Evolutionary conservation across 306 rosid genomes (phyloP).

Genomic region (Vachellia pachyceras): DNA sequence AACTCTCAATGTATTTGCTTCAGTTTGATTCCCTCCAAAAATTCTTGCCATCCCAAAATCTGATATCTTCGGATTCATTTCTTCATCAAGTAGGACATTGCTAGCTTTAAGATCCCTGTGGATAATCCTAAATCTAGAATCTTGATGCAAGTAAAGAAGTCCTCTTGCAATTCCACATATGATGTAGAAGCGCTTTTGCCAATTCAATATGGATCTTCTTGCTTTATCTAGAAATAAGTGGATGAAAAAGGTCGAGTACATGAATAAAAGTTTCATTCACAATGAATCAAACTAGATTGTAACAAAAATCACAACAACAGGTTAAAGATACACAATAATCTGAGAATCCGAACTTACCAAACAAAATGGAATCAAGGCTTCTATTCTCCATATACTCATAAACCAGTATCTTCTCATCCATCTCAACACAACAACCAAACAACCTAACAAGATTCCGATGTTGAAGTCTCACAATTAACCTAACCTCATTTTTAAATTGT

Average conservation of each 20-base stretch:
- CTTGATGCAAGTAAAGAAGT: constrained; percentile 82
- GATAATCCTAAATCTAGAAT: constrained; percentile 80
- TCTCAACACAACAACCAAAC: constrained; percentile 70
- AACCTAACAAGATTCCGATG: constrained; percentile 81
- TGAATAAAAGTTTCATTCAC: too few species aligned
- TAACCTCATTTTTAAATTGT: constrained; percentile 79
- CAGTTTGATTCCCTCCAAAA: constrained; percentile 66
- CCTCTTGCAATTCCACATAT: constrained; percentile 81
- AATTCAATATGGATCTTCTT: constrained; percentile 51
- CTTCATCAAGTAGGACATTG: constrained; percentile 69
- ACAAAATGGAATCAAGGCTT: constrained; percentile 72
- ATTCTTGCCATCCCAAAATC: constrained; percentile 91
- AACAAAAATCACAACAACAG: background rate
- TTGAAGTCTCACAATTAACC: constrained; percentile 72
- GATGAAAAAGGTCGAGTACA: constrained; percentile 5
- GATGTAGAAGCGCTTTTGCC: constrained; percentile 70
- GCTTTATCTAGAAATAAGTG: constrained; percentile 47
- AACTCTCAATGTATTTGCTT: constrained; percentile 73
- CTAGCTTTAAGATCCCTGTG: constrained; percentile 89
- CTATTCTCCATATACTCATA: constrained; percentile 82
- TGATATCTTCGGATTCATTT: constrained; percentile 75
- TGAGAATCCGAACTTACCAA: constrained; percentile 54
- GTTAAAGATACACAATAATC: background rate
- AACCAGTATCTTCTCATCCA: constrained; percentile 72
- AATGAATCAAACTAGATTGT: background rate